Evolutionary conservation across 257 asterid species (phyloP).

Genomic region (Thymus quinquecostatus): DNA sequence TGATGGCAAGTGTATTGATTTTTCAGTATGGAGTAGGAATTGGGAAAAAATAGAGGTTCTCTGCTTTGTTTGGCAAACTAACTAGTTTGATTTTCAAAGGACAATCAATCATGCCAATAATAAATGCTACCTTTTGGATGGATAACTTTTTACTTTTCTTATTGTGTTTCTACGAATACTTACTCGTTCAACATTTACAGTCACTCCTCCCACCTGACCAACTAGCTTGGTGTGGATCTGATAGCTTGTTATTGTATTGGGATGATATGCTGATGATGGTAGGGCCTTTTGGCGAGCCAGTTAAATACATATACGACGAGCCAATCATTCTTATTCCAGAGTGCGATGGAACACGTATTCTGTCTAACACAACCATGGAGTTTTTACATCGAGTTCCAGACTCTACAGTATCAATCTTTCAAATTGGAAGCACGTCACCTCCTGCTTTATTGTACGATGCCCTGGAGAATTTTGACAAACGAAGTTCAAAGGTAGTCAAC

Average conservation of each 20-base stretch:
- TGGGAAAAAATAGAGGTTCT: constrained; percentile 1
- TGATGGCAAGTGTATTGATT: neutral
- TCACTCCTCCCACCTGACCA: constrained; percentile 94
- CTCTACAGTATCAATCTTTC: constrained; percentile 90
- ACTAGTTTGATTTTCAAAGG: neutral
- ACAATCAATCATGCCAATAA: neutral
- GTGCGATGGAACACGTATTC: constrained; percentile 91
- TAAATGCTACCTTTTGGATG: neutral
- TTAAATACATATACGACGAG: constrained; percentile 88
- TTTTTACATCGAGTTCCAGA: constrained; percentile 96
- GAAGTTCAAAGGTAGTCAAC: constrained; percentile 85
- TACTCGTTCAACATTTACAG: constrained; percentile 43
- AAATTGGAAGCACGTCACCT: constrained; percentile 94
- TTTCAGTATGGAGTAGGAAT: too few species aligned
- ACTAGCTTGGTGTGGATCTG: constrained; percentile 98
- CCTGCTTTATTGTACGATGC: constrained; percentile 96
- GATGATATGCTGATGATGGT: constrained; percentile 97
- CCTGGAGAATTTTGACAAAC: constrained; percentile 90
- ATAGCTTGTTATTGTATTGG: constrained; percentile 89
- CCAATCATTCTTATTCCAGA: constrained; percentile 87
- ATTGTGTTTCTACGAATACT: neutral
- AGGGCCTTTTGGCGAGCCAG: constrained; percentile 90
- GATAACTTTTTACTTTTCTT: neutral
- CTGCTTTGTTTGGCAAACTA: neutral
- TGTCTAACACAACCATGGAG: constrained; percentile 80